Evolutionary conservation across 345 rosid genomes (phyloP).

Genomic region (Cardamine resedifolia): DNA sequence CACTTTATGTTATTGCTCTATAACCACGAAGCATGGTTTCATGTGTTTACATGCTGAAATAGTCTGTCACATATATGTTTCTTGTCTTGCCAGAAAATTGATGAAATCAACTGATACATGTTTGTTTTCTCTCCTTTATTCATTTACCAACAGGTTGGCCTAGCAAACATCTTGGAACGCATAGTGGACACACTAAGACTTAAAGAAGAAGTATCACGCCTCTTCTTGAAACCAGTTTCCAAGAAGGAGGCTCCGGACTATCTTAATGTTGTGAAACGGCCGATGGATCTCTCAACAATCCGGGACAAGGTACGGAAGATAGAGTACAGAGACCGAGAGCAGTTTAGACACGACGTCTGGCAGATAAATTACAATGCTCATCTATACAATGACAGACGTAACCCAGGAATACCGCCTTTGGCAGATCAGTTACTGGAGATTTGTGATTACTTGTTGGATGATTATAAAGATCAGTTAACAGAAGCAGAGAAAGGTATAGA

Average conservation of each 20-base stretch:
- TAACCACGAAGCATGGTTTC: conserved; percentile 1
- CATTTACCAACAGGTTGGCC: conserved; percentile 62
- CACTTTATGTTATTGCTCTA: not conserved
- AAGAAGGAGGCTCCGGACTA: conserved; percentile 97
- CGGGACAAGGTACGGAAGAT: conserved; percentile 81
- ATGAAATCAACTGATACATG: not conserved
- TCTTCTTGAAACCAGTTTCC: conserved; percentile 83
- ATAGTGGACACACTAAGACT: conserved; percentile 69
- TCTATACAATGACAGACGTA: conserved; percentile 67
- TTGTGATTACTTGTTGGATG: conserved; percentile 73
- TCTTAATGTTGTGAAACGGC: conserved; percentile 50
- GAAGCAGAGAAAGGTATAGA: conserved; percentile 76
- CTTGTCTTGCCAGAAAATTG: not conserved
- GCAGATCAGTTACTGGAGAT: conserved; percentile 96
- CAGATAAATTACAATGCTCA: conserved; percentile 84
- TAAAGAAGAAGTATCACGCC: conserved; percentile 65
- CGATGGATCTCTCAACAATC: conserved; percentile 91
- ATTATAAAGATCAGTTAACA: conserved; percentile 41
- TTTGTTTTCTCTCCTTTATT: not conserved
- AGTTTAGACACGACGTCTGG: conserved; percentile 89
- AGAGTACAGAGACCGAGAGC: conserved; percentile 68
- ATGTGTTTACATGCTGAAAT: not conserved
- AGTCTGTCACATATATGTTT: not conserved
- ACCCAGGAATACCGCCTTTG: conserved; percentile 90
- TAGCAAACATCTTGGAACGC: conserved; percentile 74